phyloP scores from a whole-genome alignment of 345 rosid genomes.

The Zanthoxylum bungeanum region DNA sequence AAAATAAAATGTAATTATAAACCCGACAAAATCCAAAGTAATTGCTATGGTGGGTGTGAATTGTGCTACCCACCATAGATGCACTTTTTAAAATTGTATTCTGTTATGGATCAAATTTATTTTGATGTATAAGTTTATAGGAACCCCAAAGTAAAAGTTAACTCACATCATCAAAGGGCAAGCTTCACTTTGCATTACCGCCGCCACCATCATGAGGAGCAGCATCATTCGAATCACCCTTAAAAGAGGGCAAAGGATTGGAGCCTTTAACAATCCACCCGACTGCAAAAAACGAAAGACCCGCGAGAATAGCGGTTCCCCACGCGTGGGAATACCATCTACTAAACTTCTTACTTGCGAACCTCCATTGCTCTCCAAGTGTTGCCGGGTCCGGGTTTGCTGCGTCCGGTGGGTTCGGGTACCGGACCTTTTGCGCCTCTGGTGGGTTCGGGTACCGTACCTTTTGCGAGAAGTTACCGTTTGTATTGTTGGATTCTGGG shows the following conservation, averaged over 20 bases:
- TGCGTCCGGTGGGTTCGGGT: slow-evolving; percentile 61
- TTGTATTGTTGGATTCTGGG: slow-evolving; percentile 24
- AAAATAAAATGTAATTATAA: no score
- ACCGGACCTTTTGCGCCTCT: slow-evolving; percentile 29
- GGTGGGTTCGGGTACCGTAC: slow-evolving; percentile 56
- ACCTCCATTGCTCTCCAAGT: slow-evolving; percentile 84
- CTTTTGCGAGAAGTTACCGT: slow-evolving; percentile 35
- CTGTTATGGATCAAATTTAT: no score
- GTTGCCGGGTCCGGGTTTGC: slow-evolving; percentile 71
- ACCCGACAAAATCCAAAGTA: no score
- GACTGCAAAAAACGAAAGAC: slow-evolving; percentile 72
- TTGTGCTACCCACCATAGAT: no score
- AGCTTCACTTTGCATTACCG: slow-evolving; percentile 13
- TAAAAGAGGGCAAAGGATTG: slow-evolving; percentile 79
- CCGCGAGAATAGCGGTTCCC: slow-evolving; percentile 92
- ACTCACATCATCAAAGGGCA: no score
- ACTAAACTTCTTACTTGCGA: slow-evolving; percentile 69
- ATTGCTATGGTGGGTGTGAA: no score
- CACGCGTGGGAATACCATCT: slow-evolving; percentile 85
- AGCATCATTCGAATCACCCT: slow-evolving; percentile 15
- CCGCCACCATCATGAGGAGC: slow-evolving; percentile 12
- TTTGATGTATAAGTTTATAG: no score
- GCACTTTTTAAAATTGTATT: no score
- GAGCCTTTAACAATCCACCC: slow-evolving; percentile 87
- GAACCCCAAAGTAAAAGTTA: no score